These are phyloP conservation scores for Euphrasia arctica DNA, from an alignment of 305 asterid species.

Conservation along the genomic window DNA sequence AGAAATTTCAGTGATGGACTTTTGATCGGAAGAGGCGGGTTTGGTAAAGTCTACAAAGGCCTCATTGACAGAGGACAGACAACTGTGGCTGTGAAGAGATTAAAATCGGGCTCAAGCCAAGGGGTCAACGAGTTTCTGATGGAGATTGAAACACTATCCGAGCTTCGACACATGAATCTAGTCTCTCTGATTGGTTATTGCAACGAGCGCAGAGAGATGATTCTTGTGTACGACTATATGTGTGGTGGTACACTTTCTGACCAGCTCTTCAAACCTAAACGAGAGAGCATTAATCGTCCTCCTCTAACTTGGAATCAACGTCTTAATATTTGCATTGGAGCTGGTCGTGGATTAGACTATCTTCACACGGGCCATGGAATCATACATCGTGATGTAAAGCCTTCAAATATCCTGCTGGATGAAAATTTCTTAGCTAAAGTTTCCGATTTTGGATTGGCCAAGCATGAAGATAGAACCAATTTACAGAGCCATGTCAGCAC, in stretches of 20 bases:
- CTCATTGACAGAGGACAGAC: constrained; percentile 27
- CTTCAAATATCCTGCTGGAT: neutral
- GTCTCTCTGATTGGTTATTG: neutral
- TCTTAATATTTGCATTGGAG: neutral
- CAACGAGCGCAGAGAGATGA: neutral
- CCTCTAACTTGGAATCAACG: neutral
- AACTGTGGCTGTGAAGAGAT: constrained; percentile 22
- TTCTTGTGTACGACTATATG: neutral
- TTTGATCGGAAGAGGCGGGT: constrained; percentile 37
- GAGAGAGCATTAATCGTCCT: neutral
- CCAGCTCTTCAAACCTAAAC: neutral
- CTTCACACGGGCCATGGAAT: neutral
- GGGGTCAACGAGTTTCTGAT: constrained; percentile 30
- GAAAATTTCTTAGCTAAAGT: neutral
- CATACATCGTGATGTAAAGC: neutral
- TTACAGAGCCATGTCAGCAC: neutral
- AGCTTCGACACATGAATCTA: constrained; percentile 19
- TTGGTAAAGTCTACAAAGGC: constrained; percentile 39
- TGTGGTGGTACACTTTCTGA: neutral
- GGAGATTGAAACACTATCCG: constrained; percentile 29
- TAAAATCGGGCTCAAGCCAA: constrained; percentile 23
- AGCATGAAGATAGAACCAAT: neutral
- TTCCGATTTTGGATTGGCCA: constrained; percentile 3
- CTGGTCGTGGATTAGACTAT: neutral
- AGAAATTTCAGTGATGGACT: constrained; percentile 28